These are phyloP conservation scores for Citrullus mucosospermus DNA, from an alignment of 306 rosid genomes.

Conservation along the genomic window DNA sequence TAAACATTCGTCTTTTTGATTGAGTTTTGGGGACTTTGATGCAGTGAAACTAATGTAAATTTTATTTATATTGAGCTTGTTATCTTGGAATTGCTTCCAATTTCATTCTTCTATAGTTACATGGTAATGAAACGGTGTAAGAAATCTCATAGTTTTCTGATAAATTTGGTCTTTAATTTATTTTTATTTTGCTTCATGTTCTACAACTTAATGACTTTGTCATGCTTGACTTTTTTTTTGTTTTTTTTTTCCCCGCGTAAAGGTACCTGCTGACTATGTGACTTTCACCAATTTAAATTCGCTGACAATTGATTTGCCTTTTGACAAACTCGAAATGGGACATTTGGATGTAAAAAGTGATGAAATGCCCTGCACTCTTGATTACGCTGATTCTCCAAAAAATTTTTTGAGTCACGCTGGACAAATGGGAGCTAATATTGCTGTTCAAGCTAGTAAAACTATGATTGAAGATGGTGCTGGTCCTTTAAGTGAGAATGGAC, in stretches of 20 bases:
- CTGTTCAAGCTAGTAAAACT: constrained; percentile 8
- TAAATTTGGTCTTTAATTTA: neutral
- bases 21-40: neutral
- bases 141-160: neutral
- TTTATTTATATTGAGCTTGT: neutral
- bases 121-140: neutral
- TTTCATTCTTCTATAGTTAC: neutral
- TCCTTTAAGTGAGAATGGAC: neutral
- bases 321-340: constrained; percentile 10
- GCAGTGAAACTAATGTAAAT: neutral
- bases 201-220: neutral
- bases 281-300: neutral
- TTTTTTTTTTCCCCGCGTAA: neutral
- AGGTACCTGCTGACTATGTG: neutral
- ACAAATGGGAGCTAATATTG: constrained; percentile 15
- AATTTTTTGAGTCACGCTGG: constrained; percentile 11
- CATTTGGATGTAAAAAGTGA: constrained; percentile 6
- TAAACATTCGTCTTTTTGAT: neutral
- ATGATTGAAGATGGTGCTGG: constrained; percentile 12
- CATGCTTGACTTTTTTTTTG: neutral
- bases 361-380: constrained; percentile 19
- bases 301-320: constrained; percentile 13
- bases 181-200: neutral
- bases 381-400: constrained; percentile 10
- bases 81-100: neutral